Evolutionary conservation across 495 filamentous ascomycete genomes (phyloP).

Genomic region (Amniculicola lignicola): DNA sequence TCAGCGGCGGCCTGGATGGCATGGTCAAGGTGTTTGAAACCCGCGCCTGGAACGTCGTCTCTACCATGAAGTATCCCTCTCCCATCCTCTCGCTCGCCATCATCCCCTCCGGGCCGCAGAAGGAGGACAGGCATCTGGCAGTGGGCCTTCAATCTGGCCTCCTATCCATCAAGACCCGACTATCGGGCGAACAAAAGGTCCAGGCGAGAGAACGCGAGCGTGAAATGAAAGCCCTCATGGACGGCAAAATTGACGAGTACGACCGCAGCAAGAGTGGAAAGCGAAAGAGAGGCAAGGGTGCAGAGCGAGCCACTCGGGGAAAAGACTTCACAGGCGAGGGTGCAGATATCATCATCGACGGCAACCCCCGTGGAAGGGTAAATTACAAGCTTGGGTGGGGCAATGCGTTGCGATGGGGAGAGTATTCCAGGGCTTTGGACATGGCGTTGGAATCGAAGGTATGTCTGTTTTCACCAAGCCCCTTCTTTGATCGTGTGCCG

Average conservation of each 20-base stretch:
- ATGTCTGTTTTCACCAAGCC: constrained; percentile 14
- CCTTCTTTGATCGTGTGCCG: background rate
- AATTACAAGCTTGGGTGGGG: constrained; percentile 77
- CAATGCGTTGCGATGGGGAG: constrained; percentile 69
- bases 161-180: constrained; percentile 79
- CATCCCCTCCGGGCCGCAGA: constrained; percentile 60
- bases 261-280: constrained; percentile 58
- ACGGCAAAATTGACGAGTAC: constrained; percentile 69
- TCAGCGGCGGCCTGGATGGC: constrained; percentile 86
- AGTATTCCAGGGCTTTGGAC: constrained; percentile 76
- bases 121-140: constrained; percentile 82
- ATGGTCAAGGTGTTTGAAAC: constrained; percentile 97
- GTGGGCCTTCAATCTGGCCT: constrained; percentile 93
- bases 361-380: constrained; percentile 53
- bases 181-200: constrained; percentile 77
- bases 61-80: constrained; percentile 84
- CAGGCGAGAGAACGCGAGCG: constrained; percentile 73
- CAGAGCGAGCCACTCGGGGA: constrained; percentile 67
- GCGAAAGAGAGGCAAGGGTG: constrained; percentile 63
- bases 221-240: constrained; percentile 80
- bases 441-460: constrained; percentile 57
- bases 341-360: constrained; percentile 81
- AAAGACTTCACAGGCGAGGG: constrained; percentile 82
- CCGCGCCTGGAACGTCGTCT: constrained; percentile 84
- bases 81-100: constrained; percentile 82